A percentile compares a stretch with the other conserved stretches of the same genome.
Conservation (phyloP, 2,329 filamentous ascomycete genomes). For the Trichoderma koningiopsis region DNA sequence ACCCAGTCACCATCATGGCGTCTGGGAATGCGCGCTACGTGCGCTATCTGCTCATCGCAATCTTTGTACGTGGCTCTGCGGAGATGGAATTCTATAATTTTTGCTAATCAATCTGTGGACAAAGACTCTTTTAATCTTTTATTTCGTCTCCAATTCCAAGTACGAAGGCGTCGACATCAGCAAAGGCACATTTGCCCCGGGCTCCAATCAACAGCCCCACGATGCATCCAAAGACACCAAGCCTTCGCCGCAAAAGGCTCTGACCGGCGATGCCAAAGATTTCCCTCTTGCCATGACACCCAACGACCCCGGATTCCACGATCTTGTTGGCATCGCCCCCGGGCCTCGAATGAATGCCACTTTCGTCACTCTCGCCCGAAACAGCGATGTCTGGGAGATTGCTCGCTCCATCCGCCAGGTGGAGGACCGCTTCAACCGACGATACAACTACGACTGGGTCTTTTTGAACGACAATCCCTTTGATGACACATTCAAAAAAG, state of each 20-base stretch:
- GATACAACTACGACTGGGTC: constrained; percentile 98
- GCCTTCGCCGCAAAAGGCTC: constrained; percentile 31
- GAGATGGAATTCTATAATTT: neutral
- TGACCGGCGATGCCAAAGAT: constrained; percentile 35
- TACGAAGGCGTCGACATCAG: constrained; percentile 44
- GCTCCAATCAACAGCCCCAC: constrained; percentile 17
- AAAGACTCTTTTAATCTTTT: constrained; percentile 71
- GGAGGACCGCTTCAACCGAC: constrained; percentile 96
- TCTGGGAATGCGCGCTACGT: constrained; percentile 73
- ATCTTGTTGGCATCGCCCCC: constrained; percentile 55
- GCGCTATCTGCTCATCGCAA: constrained; percentile 77
- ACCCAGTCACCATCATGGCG: constrained; percentile 56
- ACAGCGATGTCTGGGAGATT: constrained; percentile 95
- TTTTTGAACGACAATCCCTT: constrained; percentile 97
- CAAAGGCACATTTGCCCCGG: constrained; percentile 1
- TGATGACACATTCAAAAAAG: constrained; percentile 87
- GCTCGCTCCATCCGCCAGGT: constrained; percentile 93
- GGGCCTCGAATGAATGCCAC: constrained; percentile 91
- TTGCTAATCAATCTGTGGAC: constrained; percentile 29
- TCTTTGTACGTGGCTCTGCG: constrained; percentile 66
- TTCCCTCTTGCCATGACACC: constrained; percentile 56
- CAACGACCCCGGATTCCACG: constrained; percentile 55
- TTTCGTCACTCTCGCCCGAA: constrained; percentile 93
- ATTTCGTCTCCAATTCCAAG: constrained; percentile 71
- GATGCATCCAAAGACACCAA: constrained; percentile 27